phyloP scores from a whole-genome alignment of 2,329 filamentous ascomycete species.

The Epichloe typhina region DNA sequence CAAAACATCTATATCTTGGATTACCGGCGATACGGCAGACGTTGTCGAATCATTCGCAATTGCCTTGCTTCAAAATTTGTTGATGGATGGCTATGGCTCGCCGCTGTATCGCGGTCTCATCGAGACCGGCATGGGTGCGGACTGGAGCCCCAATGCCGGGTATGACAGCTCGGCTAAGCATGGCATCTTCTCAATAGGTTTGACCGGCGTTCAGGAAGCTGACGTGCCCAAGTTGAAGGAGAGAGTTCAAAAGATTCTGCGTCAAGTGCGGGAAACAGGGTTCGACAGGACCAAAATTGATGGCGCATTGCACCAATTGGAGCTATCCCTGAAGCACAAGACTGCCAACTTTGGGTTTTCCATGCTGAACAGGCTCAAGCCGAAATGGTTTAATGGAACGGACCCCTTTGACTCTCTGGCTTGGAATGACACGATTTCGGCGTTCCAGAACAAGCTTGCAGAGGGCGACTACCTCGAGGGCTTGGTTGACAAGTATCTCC shows the following conservation, averaged over 20 bases:
- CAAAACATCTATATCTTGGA: conserved; percentile 91
- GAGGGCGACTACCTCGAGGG: conserved; percentile 71
- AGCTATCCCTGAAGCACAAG: conserved; percentile 90
- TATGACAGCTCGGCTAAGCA: conserved; percentile 68
- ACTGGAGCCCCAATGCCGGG: conserved; percentile 90
- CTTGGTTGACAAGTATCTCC: conserved; percentile 76
- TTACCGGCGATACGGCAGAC: conserved; percentile 71
- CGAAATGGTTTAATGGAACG: conserved; percentile 89
- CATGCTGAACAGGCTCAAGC: conserved; percentile 76
- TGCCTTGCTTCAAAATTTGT: conserved; percentile 64
- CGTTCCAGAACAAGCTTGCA: conserved; percentile 66
- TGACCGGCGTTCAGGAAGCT: conserved; percentile 76
- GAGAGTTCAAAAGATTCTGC: conserved; percentile 59
- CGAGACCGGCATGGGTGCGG: conserved; percentile 78
- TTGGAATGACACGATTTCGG: conserved; percentile 78
- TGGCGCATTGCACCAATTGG: conserved; percentile 84
- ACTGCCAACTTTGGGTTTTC: conserved; percentile 90
- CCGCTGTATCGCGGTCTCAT: conserved; percentile 82
- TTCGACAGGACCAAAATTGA: conserved; percentile 88
- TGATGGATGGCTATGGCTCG: conserved; percentile 92
- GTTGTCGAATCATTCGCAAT: conserved; percentile 81
- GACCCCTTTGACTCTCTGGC: conserved; percentile 84
- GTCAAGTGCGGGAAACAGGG: conserved; percentile 56
- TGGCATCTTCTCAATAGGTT: conserved; percentile 78
- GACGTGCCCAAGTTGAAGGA: conserved; percentile 67